A percentile compares a stretch with the other conserved stretches of the same genome.
phyloP scores from a whole-genome alignment of 2,329 filamentous ascomycete genomes.

The Cercospora brassicicola region DNA sequence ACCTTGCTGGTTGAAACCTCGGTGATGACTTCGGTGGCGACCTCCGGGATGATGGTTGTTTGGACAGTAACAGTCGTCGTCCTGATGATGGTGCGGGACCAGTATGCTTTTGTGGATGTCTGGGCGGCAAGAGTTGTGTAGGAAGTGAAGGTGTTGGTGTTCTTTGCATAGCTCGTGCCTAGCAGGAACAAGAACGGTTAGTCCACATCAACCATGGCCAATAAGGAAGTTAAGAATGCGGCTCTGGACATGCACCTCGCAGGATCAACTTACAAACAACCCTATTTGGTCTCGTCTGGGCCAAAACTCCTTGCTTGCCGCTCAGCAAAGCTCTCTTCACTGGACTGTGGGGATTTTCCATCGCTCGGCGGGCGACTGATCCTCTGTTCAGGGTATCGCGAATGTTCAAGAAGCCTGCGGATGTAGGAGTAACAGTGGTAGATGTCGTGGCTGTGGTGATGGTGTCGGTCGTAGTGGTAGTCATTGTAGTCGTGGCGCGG shows the following conservation, averaged over 20 bases:
- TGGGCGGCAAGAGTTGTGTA: background rate
- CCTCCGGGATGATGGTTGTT: background rate
- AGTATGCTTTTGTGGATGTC: conserved; percentile 8
- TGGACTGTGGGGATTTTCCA: background rate
- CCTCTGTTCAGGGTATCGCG: background rate
- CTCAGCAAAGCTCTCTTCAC: conserved; percentile 6
- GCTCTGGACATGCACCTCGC: background rate
- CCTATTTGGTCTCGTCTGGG: conserved; percentile 8
- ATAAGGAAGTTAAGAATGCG: background rate
- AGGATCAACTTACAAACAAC: conserved; percentile 8
- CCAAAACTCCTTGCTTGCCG: conserved; percentile 5
- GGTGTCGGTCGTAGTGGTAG: background rate
- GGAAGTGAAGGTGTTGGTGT: conserved; percentile 2
- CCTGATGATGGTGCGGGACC: background rate
- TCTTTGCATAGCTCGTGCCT: background rate
- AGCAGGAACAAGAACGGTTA: background rate
- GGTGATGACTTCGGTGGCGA: background rate
- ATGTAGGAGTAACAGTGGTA: background rate
- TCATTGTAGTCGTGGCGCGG: background rate
- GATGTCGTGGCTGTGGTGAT: background rate
- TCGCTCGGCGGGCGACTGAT: background rate
- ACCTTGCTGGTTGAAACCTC: background rate
- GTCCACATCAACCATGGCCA: background rate
- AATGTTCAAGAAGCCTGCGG: background rate
- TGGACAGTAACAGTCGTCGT: background rate